Evolutionary conservation across 2,329 filamentous ascomycete genomes (phyloP), one percentile per base, ranked within the genome.

Genomic region (Acarospora socialis): DNA sequence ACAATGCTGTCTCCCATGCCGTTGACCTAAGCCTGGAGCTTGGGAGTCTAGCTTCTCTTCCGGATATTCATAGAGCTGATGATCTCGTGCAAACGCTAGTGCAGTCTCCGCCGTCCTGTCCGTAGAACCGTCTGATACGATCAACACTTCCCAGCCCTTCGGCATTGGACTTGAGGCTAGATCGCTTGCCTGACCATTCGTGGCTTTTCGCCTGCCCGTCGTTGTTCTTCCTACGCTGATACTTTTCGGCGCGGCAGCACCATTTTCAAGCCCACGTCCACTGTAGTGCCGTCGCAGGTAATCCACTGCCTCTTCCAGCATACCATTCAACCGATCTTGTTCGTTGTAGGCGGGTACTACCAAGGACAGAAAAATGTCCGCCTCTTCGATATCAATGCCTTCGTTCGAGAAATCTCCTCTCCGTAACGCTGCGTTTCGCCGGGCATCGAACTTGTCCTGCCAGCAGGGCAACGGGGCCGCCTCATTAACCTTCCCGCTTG

Each of bases 341-440:
- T 98, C 90, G 45, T 98, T 98, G 66, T 84, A 98, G 7, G 90
- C 90, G 0, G 90, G 90, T 25, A 98, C 77, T 0, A 98, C 83
- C 5, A 95, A 75, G 33, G 81, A 90, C 63, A 98, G 74, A 51
- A 79, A 80, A n/a, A 94, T 58, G 40, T 86, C 75, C 9, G 84
- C 70, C 2, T 76, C 67, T 41, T 84, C 78, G 33, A 92, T 78
- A 26, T 57, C 58, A 13, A 55, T 49, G 40, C 57, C 46, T 46
- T 46, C 37, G 26, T 40, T 43, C 39, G 21, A 48, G 38, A 18
- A 46, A 51, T 43, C 41, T 19, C 4, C 23, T 8, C 22, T 25
- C 6, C 3, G 26, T 15, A 10, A 8, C 13, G 32, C 38, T 28
- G 63, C 55, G 47, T 62, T 68, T 50, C 68, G 70, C 54, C 70